Evolutionary conservation across 805 yeast genomes (phyloP), one percentile per base, ranked within the genome.

Genomic region (Candida michaelii): DNA sequence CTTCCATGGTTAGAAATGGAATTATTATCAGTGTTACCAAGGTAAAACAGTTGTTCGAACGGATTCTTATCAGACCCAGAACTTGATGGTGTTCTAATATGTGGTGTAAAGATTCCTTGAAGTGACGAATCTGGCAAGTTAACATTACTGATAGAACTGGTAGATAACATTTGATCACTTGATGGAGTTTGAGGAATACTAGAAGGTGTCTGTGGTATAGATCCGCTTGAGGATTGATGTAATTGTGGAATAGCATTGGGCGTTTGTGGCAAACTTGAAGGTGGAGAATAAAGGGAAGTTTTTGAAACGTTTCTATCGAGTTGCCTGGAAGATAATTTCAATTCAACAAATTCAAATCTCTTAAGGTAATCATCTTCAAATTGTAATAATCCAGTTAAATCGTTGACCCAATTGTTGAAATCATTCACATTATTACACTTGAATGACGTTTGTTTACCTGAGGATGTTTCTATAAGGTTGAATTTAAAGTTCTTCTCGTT

Each of bases 331-430:
- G 56, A 57, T 47, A 73, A 63, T 48, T 72, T 74, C 17, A 65
- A 66, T 53, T 66, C 75, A 27, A 66, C 75, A 55, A 61, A 71
- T 38, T 62, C 64, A 46, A 79, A 76, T 59, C 89, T 73, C 25
- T 74, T 75, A 27, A 65, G 55, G 32, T 78, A 76, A 27, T 61
- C 54, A 41, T 62, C 59, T 16, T 69, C 68, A 49, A 72, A 77
- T 36, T 69, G 65, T 24, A 76, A 67, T 49, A 82, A 61, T 47
- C 79, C 82, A 23, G 65, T 62, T 34, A 83, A 59, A 54, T 81
- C 84, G 21, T 68, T 71, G 27, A 66, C 60, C 88, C 88, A 83
- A 49, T 69, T 70, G 18, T 54, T 55, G 39, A 74, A 74, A 39
- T 77, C 77, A 27, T 60, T 66, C 12, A 51, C 59, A 19, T 65